Evolutionary conservation across 495 filamentous ascomycete genomes (phyloP).

Genomic region (Neurospora sp.): DNA sequence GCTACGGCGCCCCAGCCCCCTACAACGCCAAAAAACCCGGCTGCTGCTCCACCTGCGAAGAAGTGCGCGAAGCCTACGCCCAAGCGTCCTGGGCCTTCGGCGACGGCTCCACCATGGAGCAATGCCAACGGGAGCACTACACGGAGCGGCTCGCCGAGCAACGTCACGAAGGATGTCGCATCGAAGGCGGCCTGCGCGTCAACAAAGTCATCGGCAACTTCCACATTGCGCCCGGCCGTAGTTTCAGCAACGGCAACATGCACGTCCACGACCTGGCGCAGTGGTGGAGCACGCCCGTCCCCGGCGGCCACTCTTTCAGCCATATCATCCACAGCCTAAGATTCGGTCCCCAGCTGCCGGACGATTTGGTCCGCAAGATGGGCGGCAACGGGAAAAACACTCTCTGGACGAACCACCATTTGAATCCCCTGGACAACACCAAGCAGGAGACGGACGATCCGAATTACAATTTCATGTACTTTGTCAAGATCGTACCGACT

Average conservation of each 20-base stretch:
- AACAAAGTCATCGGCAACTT: constrained; percentile 99
- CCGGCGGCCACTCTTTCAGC: constrained; percentile 69
- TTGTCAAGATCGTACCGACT: constrained; percentile 94
- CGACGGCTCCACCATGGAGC: constrained; percentile 82
- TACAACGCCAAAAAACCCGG: constrained; percentile 57
- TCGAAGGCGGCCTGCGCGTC: constrained; percentile 85
- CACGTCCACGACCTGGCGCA: constrained; percentile 96
- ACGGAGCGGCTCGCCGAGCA: constrained; percentile 75
- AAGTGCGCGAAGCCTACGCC: constrained; percentile 91
- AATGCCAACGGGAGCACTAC: constrained; percentile 93
- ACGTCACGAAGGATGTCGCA: constrained; percentile 83
- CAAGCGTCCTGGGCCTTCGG: constrained; percentile 85
- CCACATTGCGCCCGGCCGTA: constrained; percentile 90
- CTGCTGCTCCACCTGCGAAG: constrained; percentile 95
- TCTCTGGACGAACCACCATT: constrained; percentile 80
- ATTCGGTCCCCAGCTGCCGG: constrained; percentile 87
- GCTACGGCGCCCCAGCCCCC: constrained; percentile 75
- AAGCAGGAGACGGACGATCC: constrained; percentile 68
- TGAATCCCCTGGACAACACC: constrained; percentile 83
- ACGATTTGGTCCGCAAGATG: constrained; percentile 54
- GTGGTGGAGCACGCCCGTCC: constrained; percentile 61
- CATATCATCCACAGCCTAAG: constrained; percentile 84
- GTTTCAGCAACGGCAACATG: constrained; percentile 85
- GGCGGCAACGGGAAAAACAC: constrained; percentile 23
- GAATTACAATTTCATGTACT: constrained; percentile 97